phyloP scores from a whole-genome alignment of 768 basidiomycete genomes.

The Tylopilus plumbeoviolaceoides region DNA sequence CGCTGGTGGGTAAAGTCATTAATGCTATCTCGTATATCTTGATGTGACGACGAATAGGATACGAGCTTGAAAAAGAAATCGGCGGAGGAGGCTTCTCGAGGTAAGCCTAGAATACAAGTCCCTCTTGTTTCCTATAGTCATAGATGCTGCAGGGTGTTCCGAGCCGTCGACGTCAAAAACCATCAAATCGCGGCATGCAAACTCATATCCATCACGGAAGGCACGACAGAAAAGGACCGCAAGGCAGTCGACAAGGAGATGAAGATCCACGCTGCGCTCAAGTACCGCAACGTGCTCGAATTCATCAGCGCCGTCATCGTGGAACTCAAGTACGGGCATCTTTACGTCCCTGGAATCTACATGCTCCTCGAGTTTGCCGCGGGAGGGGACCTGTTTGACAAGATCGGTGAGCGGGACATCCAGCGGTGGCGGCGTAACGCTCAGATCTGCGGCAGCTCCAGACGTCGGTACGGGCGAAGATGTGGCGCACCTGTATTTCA shows the following conservation, averaged over 20 bases:
- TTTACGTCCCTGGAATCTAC: constrained; percentile 80
- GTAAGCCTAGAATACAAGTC: constrained; percentile 35
- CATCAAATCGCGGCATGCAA: constrained; percentile 85
- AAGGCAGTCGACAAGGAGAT: constrained; percentile 91
- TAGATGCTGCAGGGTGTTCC: constrained; percentile 60
- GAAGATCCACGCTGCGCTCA: constrained; percentile 76
- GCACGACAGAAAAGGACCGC: constrained; percentile 63
- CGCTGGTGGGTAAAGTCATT: constrained; percentile 16
- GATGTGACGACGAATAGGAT: constrained; percentile 44
- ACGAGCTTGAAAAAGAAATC: constrained; percentile 65
- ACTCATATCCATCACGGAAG: constrained; percentile 58
- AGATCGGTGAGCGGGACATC: constrained; percentile 69
- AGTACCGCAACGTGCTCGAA: constrained; percentile 77
- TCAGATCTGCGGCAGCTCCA: constrained; percentile 53
- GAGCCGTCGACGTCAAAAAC: constrained; percentile 65
- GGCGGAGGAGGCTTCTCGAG: constrained; percentile 87
- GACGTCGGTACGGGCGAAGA: constrained; percentile 86
- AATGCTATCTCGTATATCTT: accelerated
- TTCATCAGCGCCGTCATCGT: constrained; percentile 77
- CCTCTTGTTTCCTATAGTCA: background rate
- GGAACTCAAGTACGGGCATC: constrained; percentile 51
- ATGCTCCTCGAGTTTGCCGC: constrained; percentile 90
- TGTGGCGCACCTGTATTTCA: constrained; percentile 87
- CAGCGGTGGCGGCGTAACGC: background rate
- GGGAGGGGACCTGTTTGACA: constrained; percentile 96